A percentile compares a stretch with the other conserved stretches of the same genome.
Evolutionary conservation across 305 asterid genomes (phyloP).

Genomic region (Coffea humblotiana): DNA sequence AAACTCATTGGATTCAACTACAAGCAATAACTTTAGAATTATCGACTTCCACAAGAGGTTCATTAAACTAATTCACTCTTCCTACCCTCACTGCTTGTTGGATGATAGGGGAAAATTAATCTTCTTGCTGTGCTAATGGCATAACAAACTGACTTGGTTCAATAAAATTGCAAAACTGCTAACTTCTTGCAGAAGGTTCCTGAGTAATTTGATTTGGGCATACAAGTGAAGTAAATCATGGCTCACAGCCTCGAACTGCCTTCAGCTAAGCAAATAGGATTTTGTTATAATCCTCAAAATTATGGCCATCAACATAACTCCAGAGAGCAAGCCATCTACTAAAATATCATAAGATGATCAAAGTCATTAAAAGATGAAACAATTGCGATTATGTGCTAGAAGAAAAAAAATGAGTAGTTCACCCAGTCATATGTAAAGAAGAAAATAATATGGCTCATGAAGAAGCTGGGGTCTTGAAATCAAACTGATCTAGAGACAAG

Average conservation of each 20-base stretch:
- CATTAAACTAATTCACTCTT: not conserved
- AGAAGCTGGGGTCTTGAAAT: not conserved
- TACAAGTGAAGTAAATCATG: too few relatives aligned
- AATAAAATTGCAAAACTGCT: not conserved
- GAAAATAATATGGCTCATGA: not conserved
- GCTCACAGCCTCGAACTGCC: too few relatives aligned
- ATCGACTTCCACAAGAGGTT: not conserved
- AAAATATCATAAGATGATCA: too few relatives aligned
- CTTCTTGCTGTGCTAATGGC: not conserved
- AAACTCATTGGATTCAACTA: too few relatives aligned
- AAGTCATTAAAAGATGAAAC: too few relatives aligned
- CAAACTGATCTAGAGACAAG: not conserved
- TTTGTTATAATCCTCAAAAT: too few relatives aligned
- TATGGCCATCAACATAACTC: too few relatives aligned
- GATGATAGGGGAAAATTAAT: not conserved
- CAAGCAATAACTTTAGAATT: not conserved
- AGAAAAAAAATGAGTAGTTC: too few relatives aligned
- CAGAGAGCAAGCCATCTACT: too few relatives aligned
- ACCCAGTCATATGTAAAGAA: not conserved
- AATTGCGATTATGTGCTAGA: too few relatives aligned
- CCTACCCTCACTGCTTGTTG: not conserved
- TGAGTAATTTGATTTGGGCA: too few relatives aligned
- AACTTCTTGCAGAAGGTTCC: not conserved
- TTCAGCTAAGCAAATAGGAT: too few relatives aligned
- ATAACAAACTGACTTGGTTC: not conserved